phyloP scores from a whole-genome alignment of 2,329 filamentous ascomycete genomes.

The Cucurbitaria berberidis region DNA sequence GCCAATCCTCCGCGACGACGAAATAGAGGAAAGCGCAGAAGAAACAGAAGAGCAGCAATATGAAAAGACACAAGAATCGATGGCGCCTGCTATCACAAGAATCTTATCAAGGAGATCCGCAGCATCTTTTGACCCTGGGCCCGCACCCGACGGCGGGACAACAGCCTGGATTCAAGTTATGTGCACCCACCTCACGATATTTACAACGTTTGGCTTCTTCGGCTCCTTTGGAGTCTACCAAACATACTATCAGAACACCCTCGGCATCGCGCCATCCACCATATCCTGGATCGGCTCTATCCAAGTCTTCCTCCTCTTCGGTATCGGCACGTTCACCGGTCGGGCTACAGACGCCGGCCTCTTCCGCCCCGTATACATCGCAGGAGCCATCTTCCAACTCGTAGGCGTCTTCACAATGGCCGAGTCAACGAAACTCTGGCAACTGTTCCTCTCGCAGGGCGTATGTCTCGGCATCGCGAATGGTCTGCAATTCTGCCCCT shows the following conservation, averaged over 20 bases:
- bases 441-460: slow-evolving; percentile 56
- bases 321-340: slow-evolving; percentile 39
- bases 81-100: slow-evolving; percentile 14
- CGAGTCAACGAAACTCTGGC: slow-evolving; percentile 38
- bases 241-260: slow-evolving; percentile 57
- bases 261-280: slow-evolving; percentile 40
- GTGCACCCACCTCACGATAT: slow-evolving; percentile 59
- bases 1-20: slow-evolving; percentile 23
- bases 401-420: slow-evolving; percentile 42
- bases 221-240: slow-evolving; percentile 65
- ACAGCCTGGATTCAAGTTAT: slow-evolving; percentile 63
- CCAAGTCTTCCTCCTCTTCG: slow-evolving; percentile 42
- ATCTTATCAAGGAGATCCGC: slow-evolving; percentile 32
- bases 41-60: slow-evolving; percentile 1
- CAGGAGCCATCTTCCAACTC: slow-evolving; percentile 42
- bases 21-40: slow-evolving; percentile 17
- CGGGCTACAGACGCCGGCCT: slow-evolving; percentile 40
- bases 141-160: slow-evolving; percentile 56
- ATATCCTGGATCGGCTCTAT: slow-evolving; percentile 45
- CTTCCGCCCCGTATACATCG: slow-evolving; percentile 35
- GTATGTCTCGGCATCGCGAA: slow-evolving; percentile 62
- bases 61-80: not conserved
- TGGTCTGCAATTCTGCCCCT: slow-evolving; percentile 61
- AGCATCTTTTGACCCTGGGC: slow-evolving; percentile 35
- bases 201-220: slow-evolving; percentile 63